phyloP scores from a whole-genome alignment of 495 filamentous ascomycete species.

The Rhypophila decipiens region DNA sequence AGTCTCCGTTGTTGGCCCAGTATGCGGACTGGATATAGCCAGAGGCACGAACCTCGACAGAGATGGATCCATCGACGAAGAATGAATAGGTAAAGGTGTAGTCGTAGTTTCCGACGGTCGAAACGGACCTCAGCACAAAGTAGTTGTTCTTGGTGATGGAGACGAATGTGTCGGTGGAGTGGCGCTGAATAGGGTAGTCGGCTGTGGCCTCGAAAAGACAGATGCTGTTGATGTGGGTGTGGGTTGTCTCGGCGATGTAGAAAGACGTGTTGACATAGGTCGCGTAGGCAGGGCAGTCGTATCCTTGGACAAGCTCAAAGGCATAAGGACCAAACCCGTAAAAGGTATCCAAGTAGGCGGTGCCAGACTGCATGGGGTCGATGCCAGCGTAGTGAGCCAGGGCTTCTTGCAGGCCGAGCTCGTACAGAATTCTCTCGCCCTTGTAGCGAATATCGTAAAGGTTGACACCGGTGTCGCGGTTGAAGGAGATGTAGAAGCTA shows the following conservation, averaged over 20 bases:
- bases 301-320: slow-evolving; percentile 43
- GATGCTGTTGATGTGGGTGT: slow-evolving; percentile 37
- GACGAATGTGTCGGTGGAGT: slow-evolving; percentile 27
- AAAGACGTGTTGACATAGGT: slow-evolving; percentile 38
- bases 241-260: slow-evolving; percentile 32
- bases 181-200: slow-evolving; percentile 40
- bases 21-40: slow-evolving; percentile 51
- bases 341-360: slow-evolving; percentile 38
- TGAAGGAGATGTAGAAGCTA: slow-evolving; percentile 43
- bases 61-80: slow-evolving; percentile 47
- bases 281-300: slow-evolving; percentile 46
- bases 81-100: slow-evolving; percentile 34
- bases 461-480: slow-evolving; percentile 35
- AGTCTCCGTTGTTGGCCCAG: slow-evolving; percentile 46
- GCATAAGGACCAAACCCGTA: slow-evolving; percentile 42
- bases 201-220: slow-evolving; percentile 46
- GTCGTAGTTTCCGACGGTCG: slow-evolving; percentile 48
- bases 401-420: slow-evolving; percentile 50
- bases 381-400: slow-evolving; percentile 49
- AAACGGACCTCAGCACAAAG: slow-evolving; percentile 37
- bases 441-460: slow-evolving; percentile 48
- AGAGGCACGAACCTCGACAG: slow-evolving; percentile 47
- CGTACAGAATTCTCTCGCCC: slow-evolving; percentile 48
- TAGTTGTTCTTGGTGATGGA: slow-evolving; percentile 40
- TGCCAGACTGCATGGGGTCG: slow-evolving; percentile 39